Evolutionary conservation across 2,329 filamentous ascomycete genomes (phyloP).

Genomic region (Didymella sp.): DNA sequence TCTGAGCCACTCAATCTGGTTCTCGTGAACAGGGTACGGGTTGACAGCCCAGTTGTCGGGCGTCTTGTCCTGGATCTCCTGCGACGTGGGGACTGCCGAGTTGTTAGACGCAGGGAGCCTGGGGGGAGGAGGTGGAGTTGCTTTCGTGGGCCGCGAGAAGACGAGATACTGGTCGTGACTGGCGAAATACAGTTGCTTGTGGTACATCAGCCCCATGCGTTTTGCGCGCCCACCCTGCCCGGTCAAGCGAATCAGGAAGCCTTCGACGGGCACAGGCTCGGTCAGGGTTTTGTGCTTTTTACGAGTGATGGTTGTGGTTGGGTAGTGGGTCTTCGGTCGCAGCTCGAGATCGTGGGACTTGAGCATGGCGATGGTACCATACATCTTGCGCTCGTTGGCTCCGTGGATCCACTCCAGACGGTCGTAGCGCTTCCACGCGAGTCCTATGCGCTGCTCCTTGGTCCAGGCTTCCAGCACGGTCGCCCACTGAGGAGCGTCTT

Average conservation of each 20-base stretch:
- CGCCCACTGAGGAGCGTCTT: conserved; percentile 64
- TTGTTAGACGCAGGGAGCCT: conserved; percentile 55
- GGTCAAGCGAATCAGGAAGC: conserved; percentile 70
- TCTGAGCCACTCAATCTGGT: conserved; percentile 64
- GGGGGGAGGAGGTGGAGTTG: conserved; percentile 64
- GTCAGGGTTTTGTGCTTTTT: conserved; percentile 54
- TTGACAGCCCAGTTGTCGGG: conserved; percentile 68
- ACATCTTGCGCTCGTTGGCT: conserved; percentile 71
- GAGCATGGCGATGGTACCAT: conserved; percentile 71
- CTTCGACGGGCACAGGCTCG: conserved; percentile 69
- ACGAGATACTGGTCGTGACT: conserved; percentile 68
- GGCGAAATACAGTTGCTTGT: conserved; percentile 70
- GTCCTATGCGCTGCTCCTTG: conserved; percentile 64
- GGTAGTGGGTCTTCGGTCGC: conserved; percentile 70
- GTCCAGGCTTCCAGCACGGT: conserved; percentile 67
- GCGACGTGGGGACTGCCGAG: conserved; percentile 59
- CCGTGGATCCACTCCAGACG: conserved; percentile 73
- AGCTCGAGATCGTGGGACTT: conserved; percentile 71
- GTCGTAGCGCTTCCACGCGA: conserved; percentile 74
- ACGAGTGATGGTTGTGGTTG: conserved; percentile 56
- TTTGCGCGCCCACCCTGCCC: conserved; percentile 67
- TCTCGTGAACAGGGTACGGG: conserved; percentile 64
- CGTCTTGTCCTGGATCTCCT: conserved; percentile 62
- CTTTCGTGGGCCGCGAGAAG: conserved; percentile 67
- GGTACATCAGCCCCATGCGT: conserved; percentile 66